phyloP scores from a whole-genome alignment of 805 yeast genomes.

The Ogataea angusta region DNA sequence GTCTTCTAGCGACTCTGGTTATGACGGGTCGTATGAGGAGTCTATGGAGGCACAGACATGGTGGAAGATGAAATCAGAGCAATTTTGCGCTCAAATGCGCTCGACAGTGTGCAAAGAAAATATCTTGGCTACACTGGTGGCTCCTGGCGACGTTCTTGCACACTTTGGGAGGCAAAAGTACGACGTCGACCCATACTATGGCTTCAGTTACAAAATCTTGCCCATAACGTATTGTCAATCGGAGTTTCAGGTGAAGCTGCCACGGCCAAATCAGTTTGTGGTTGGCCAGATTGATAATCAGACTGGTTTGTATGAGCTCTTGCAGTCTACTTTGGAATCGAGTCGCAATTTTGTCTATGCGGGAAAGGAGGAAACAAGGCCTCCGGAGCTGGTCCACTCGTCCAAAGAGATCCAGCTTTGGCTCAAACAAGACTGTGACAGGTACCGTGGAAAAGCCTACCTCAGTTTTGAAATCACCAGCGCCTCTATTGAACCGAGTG shows the following conservation, averaged over 20 bases:
- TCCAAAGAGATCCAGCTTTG: slow-evolving; percentile 46
- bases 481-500: slow-evolving; percentile 30
- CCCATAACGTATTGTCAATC: background rate
- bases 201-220: slow-evolving; percentile 37
- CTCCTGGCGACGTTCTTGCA: slow-evolving; percentile 21
- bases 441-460: slow-evolving; percentile 33
- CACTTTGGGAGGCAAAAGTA: background rate
- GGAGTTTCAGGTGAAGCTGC: slow-evolving; percentile 16
- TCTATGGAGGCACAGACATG: slow-evolving; percentile 31
- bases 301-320: background rate
- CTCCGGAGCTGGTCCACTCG: slow-evolving; percentile 38
- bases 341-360: slow-evolving; percentile 34
- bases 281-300: slow-evolving; percentile 34
- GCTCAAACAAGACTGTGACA: slow-evolving; percentile 40
- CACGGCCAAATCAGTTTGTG: slow-evolving; percentile 37
- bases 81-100: slow-evolving; percentile 35
- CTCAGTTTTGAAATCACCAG: slow-evolving; percentile 47
- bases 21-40: slow-evolving; percentile 33
- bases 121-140: slow-evolving; percentile 34
- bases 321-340: slow-evolving; percentile 26
- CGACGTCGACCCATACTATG: slow-evolving; percentile 39
- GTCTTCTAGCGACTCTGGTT: slow-evolving; percentile 20
- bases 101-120: slow-evolving; percentile 31
- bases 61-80: slow-evolving; percentile 42
- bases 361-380: slow-evolving; percentile 28